Evolutionary conservation across 1,284 basidiomycete species (phyloP).

Genomic region (Spongiforma sp.): DNA sequence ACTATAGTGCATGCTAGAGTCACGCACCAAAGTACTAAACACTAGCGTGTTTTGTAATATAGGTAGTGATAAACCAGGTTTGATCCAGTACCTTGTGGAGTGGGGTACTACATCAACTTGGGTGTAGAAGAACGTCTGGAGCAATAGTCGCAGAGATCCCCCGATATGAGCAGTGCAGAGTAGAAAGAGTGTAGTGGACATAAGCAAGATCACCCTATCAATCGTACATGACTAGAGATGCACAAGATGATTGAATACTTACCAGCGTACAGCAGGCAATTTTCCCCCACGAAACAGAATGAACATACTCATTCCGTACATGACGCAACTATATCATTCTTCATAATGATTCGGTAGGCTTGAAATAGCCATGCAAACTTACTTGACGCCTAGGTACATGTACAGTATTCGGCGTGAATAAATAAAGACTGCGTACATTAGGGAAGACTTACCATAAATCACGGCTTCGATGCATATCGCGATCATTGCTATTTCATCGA

Average conservation of each 20-base stretch:
- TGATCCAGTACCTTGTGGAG: constrained; percentile 4
- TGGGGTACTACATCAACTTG: not conserved
- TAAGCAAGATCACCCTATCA: constrained; percentile 5
- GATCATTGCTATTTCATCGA: not conserved
- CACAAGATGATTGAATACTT: no score
- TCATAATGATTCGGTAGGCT: no score
- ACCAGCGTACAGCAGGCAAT: not conserved
- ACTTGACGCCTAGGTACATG: constrained; percentile 13
- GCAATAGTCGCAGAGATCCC: constrained; percentile 5
- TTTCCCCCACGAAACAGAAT: constrained; percentile 1
- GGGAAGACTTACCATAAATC: constrained; percentile 7
- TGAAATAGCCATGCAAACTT: no score
- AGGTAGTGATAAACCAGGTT: not conserved
- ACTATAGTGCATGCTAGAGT: not conserved
- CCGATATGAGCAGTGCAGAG: not conserved
- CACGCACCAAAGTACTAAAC: not conserved
- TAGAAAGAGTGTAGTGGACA: constrained; percentile 2
- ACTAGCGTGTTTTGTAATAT: not conserved
- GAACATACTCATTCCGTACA: constrained; percentile 4
- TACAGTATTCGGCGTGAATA: no score
- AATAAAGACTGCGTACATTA: no score
- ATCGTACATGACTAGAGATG: no score
- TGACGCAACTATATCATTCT: constrained; percentile 5
- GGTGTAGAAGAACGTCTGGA: constrained; percentile 7
- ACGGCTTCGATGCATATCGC: constrained; percentile 8